Conservation (phyloP, 768 basidiomycete species). For the Tricholoma saponaceum region DNA sequence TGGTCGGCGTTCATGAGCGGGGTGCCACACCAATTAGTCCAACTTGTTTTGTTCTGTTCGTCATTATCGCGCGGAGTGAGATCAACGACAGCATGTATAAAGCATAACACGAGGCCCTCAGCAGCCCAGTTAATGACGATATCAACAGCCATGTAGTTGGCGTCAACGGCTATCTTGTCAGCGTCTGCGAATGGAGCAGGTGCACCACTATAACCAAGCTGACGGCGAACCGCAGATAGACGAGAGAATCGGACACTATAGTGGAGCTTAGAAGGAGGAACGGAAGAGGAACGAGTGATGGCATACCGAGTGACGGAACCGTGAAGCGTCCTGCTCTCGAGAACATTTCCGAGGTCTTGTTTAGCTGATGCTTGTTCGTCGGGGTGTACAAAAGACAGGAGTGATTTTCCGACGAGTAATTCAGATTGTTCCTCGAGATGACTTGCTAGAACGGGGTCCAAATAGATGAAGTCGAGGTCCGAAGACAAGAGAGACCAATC, state of each 20-base stretch:
- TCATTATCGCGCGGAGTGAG: slow-evolving; percentile 69
- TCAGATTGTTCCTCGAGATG: slow-evolving; percentile 73
- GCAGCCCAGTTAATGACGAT: slow-evolving; percentile 90
- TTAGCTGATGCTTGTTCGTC: slow-evolving; percentile 76
- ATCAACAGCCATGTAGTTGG: slow-evolving; percentile 81
- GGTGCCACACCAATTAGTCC: slow-evolving; percentile 91
- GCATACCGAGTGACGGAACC: slow-evolving; percentile 77
- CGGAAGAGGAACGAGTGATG: slow-evolving; percentile 10
- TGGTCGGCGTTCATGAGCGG: slow-evolving; percentile 56
- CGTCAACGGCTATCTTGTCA: slow-evolving; percentile 66
- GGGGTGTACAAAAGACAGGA: slow-evolving; percentile 79
- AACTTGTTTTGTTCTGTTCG: slow-evolving; percentile 64
- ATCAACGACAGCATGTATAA: slow-evolving; percentile 82
- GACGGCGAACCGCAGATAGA: slow-evolving; percentile 65
- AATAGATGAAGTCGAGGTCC: slow-evolving; percentile 74
- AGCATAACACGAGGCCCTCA: slow-evolving; percentile 82
- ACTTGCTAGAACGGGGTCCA: slow-evolving; percentile 72
- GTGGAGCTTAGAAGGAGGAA: slow-evolving; percentile 19
- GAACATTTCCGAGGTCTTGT: slow-evolving; percentile 68
- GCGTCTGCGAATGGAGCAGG: slow-evolving; percentile 54
- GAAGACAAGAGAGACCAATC: slow-evolving; percentile 83
- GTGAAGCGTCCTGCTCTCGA: slow-evolving; percentile 71
- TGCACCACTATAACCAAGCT: slow-evolving; percentile 65
- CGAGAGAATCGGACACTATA: slow-evolving; percentile 78
- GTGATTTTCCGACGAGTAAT: slow-evolving; percentile 63